Evolutionary conservation across 2,329 filamentous ascomycete genomes (phyloP).

Genomic region (Aspergillus thermomutatus): DNA sequence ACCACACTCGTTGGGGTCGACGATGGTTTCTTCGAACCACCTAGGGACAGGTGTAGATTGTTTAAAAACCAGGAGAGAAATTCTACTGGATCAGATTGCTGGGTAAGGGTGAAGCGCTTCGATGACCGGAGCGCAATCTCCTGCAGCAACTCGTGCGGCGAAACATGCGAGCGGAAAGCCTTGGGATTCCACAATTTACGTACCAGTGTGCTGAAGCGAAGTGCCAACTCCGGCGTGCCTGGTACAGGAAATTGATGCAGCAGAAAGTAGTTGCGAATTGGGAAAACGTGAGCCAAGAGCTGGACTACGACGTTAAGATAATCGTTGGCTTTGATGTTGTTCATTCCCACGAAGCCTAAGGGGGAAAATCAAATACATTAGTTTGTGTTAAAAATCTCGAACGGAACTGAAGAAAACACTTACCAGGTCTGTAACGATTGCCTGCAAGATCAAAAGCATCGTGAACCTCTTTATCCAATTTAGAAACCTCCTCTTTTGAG

Average conservation of each 20-base stretch:
- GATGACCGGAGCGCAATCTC: slow-evolving; percentile 86
- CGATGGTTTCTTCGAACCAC: slow-evolving; percentile 82
- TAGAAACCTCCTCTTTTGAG: slow-evolving; percentile 72
- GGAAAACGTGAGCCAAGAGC: slow-evolving; percentile 82
- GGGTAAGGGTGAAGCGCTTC: slow-evolving; percentile 86
- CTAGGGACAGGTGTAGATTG: slow-evolving; percentile 85
- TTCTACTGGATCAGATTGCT: slow-evolving; percentile 92
- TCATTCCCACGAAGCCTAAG: slow-evolving; percentile 89
- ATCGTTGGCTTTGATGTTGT: slow-evolving; percentile 99
- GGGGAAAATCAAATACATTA: not conserved
- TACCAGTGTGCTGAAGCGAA: slow-evolving; percentile 82
- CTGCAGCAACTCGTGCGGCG: slow-evolving; percentile 93
- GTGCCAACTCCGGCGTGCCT: slow-evolving; percentile 71
- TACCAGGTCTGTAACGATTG: slow-evolving; percentile 78
- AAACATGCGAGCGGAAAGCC: slow-evolving; percentile 95
- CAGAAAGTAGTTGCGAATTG: slow-evolving; percentile 87
- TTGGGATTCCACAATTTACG: slow-evolving; percentile 98
- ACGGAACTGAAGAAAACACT: slow-evolving; percentile 1
- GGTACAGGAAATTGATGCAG: slow-evolving; percentile 70
- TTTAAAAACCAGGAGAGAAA: slow-evolving; percentile 98
- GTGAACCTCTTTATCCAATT: slow-evolving; percentile 64
- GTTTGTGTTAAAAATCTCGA: not conserved
- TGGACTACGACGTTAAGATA: slow-evolving; percentile 96
- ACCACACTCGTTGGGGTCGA: slow-evolving; percentile 67
- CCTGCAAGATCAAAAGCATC: slow-evolving; percentile 73